Conservation (phyloP, 1,139 yeast species). For the Yamadazyma taylorii region DNA sequence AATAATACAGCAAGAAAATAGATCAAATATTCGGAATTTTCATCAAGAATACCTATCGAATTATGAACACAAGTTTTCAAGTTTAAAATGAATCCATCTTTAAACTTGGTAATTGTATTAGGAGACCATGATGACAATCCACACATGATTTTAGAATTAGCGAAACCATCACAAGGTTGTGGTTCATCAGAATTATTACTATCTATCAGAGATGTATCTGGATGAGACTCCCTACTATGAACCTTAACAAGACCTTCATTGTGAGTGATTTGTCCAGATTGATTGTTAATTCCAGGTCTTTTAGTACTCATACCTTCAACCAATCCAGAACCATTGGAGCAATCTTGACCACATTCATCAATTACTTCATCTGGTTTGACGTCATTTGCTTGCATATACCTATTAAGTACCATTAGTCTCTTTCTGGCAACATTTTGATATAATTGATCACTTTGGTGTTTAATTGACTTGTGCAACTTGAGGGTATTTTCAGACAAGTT, state of each 20-base stretch:
- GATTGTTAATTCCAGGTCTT: too few relatives aligned
- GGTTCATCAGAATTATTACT: too few relatives aligned
- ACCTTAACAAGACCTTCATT: not conserved
- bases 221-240: not conserved
- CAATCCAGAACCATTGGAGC: too few relatives aligned
- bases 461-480: constrained; percentile 26
- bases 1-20: constrained; percentile 6
- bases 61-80: not conserved
- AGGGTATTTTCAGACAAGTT: constrained; percentile 19
- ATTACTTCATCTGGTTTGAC: not conserved
- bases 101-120: too few relatives aligned
- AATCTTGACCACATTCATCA: too few relatives aligned
- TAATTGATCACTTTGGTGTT: constrained; percentile 25
- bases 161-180: too few relatives aligned
- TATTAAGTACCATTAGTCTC: not conserved
- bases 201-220: too few relatives aligned
- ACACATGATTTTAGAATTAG: too few relatives aligned
- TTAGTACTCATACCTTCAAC: too few relatives aligned
- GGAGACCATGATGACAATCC: too few relatives aligned
- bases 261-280: too few relatives aligned
- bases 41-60: constrained; percentile 7
- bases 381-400: not conserved
- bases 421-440: constrained; percentile 16
- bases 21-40: constrained; percentile 14
- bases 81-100: not conserved